A percentile compares a stretch with the other conserved stretches of the same genome.
Conservation (phyloP, 371 early-diverging fungal genomes). For the Mucor sp. region DNA sequence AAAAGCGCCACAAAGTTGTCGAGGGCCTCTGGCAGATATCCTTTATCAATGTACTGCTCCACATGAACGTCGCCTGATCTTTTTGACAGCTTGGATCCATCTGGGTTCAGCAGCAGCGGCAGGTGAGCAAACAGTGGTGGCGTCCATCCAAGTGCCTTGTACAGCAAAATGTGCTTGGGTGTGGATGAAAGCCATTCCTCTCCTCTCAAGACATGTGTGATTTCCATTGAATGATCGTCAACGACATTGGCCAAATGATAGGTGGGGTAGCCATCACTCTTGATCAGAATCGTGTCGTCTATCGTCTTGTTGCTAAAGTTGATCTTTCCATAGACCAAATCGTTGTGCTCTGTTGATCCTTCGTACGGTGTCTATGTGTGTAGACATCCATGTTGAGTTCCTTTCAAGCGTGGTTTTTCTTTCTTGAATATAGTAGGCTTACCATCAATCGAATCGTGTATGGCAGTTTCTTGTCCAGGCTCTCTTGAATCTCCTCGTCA, state of each 20-base stretch:
- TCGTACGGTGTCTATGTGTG: constrained; percentile 54
- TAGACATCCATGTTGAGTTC: not conserved
- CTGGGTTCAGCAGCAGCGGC: constrained; percentile 83
- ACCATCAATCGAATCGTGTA: constrained; percentile 80
- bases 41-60: constrained; percentile 69
- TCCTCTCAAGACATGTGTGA: constrained; percentile 92
- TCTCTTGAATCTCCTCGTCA: constrained; percentile 60
- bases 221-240: constrained; percentile 90
- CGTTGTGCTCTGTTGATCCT: constrained; percentile 65
- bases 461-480: constrained; percentile 55
- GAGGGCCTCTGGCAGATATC: constrained; percentile 87
- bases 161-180: constrained; percentile 88
- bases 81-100: constrained; percentile 88
- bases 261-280: constrained; percentile 92
- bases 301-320: constrained; percentile 69
- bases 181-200: constrained; percentile 96
- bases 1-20: constrained; percentile 88
- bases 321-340: constrained; percentile 78
- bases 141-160: constrained; percentile 81
- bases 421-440: constrained; percentile 1
- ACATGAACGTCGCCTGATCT: constrained; percentile 81
- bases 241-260: constrained; percentile 96
- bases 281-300: constrained; percentile 91
- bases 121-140: constrained; percentile 85
- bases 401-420: not conserved